phyloP scores from a whole-genome alignment of 2,329 filamentous ascomycete genomes.

The Xylaria sp. region DNA sequence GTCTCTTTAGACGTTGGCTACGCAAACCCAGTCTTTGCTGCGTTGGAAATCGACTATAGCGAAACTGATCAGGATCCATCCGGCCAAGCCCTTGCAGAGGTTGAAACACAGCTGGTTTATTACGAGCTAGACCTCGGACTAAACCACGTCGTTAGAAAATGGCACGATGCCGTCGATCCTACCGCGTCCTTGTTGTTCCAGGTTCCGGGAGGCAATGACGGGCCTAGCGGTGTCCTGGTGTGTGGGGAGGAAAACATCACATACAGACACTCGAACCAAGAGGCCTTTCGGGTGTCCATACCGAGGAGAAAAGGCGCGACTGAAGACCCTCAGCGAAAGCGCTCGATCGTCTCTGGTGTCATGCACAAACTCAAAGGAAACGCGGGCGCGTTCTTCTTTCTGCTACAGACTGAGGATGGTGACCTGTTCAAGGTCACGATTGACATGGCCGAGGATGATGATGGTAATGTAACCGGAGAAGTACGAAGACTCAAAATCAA shows the following conservation, averaged over 20 bases:
- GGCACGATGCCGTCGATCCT: constrained; percentile 91
- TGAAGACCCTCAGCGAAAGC: constrained; percentile 89
- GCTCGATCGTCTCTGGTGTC: constrained; percentile 85
- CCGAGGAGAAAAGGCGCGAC: constrained; percentile 84
- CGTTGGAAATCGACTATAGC: constrained; percentile 89
- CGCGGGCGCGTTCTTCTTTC: constrained; percentile 90
- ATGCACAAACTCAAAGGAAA: constrained; percentile 92
- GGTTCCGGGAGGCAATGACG: constrained; percentile 90
- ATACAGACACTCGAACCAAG: constrained; percentile 95
- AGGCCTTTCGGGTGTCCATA: constrained; percentile 85
- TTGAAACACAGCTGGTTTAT: constrained; percentile 91
- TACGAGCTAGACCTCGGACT: constrained; percentile 96
- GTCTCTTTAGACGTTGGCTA: constrained; percentile 93
- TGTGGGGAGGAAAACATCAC: constrained; percentile 94
- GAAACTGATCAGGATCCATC: constrained; percentile 90
- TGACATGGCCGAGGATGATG: constrained; percentile 82
- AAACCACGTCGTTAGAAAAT: constrained; percentile 96
- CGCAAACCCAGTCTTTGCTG: constrained; percentile 94
- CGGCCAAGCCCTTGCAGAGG: constrained; percentile 76
- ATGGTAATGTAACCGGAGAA: constrained; percentile 77
- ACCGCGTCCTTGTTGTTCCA: constrained; percentile 90
- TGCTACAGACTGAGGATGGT: constrained; percentile 95
- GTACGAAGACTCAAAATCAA: constrained; percentile 88
- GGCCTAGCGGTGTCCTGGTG: constrained; percentile 91
- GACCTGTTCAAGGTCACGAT: constrained; percentile 96